Conservation (phyloP, 305 asterid genomes). For the Rubia tinctorum region DNA sequence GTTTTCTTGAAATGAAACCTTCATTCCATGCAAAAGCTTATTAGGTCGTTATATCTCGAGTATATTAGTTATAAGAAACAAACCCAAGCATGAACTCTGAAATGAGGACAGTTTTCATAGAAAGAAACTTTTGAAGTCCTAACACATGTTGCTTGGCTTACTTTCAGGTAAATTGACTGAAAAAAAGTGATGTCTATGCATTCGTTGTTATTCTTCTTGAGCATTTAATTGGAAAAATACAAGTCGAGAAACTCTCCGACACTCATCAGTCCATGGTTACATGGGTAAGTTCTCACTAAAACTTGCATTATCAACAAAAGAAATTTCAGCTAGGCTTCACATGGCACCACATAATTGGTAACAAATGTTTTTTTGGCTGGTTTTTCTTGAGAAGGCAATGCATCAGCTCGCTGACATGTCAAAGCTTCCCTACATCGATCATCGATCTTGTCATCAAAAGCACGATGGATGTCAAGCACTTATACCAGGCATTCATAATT, state of each 20-base stretch:
- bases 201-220: slow-evolving; percentile 84
- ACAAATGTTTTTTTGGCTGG: neutral
- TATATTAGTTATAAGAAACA: too few relatives aligned
- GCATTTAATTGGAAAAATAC: slow-evolving; percentile 75
- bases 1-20: too few relatives aligned
- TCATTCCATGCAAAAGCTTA: too few relatives aligned
- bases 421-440: slow-evolving; percentile 78
- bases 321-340: neutral
- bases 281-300: slow-evolving; percentile 49
- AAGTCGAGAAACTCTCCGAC: slow-evolving; percentile 70
- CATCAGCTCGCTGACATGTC: slow-evolving; percentile 85
- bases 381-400: slow-evolving; percentile 60
- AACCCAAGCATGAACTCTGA: neutral
- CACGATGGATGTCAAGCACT: slow-evolving; percentile 78
- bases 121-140: neutral
- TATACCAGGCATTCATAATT: too few relatives aligned
- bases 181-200: slow-evolving; percentile 89
- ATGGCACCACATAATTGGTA: too few relatives aligned
- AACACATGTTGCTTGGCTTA: slow-evolving; percentile 11
- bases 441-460: slow-evolving; percentile 71
- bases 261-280: slow-evolving; percentile 78
- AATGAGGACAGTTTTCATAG: neutral
- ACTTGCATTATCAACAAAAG: neutral
- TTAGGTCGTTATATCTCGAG: too few relatives aligned
- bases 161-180: slow-evolving; percentile 80